These are phyloP conservation scores for Sporothrix inflata DNA, from an alignment of 2,329 filamentous ascomycete genomes.

Conservation along the genomic window DNA sequence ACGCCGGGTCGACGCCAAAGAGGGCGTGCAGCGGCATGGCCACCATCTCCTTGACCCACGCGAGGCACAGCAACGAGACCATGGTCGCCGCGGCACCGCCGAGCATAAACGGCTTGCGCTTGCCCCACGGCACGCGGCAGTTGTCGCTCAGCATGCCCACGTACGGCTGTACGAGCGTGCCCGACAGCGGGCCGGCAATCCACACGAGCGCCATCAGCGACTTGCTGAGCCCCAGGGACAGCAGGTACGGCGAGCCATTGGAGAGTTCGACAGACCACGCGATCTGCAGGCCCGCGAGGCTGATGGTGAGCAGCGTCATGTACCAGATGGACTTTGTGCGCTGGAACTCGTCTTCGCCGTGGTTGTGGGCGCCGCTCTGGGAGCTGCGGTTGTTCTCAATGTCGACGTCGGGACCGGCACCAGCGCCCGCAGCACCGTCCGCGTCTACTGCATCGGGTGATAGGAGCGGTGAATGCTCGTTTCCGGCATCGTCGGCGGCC, in stretches of 20 bases:
- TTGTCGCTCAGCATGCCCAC: conserved; percentile 81
- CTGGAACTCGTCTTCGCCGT: conserved; percentile 54
- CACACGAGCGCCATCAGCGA: conserved; percentile 81
- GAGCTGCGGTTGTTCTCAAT: conserved; percentile 28
- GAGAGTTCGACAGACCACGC: conserved; percentile 96
- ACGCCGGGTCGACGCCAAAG: conserved; percentile 71
- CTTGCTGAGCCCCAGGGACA: conserved; percentile 82
- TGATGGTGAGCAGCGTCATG: conserved; percentile 80
- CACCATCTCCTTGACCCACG: conserved; percentile 75
- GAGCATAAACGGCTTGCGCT: conserved; percentile 80
- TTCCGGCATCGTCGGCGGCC: conserved; percentile 38
- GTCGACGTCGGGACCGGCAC: conserved; percentile 40
- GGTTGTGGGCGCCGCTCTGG: conserved; percentile 37
- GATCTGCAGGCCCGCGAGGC: conserved; percentile 87
- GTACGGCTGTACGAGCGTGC: conserved; percentile 79
- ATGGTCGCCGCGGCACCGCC: conserved; percentile 70
- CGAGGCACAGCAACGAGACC: conserved; percentile 67
- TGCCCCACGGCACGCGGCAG: conserved; percentile 74
- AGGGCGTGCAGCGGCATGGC: conserved; percentile 62
- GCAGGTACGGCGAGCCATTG: conserved; percentile 83
- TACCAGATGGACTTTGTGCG: conserved; percentile 83
- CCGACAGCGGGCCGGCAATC: conserved; percentile 80
- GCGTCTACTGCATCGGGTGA: conserved; percentile 36
- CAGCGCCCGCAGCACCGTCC: background rate
- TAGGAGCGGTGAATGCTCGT: conserved; percentile 56